Evolutionary conservation across 2,329 filamentous ascomycete genomes (phyloP).

Genomic region (Sclerotinia trifoliorum): DNA sequence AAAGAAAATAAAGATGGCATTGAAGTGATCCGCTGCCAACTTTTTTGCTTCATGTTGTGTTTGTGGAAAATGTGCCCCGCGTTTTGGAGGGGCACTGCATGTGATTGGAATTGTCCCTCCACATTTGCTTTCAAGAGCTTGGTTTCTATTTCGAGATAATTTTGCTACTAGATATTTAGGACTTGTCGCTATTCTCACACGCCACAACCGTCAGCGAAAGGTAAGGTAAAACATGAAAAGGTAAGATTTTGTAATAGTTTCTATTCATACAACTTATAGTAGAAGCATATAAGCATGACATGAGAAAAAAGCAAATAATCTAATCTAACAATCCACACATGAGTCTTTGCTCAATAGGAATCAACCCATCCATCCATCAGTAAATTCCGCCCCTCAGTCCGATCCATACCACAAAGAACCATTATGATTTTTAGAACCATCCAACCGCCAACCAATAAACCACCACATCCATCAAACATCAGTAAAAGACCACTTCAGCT

Average conservation of each 20-base stretch:
- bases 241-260: background rate
- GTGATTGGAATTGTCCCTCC: background rate
- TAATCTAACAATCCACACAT: background rate
- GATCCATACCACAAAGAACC: background rate
- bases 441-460: background rate
- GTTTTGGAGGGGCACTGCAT: constrained; percentile 12
- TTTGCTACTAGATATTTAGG: background rate
- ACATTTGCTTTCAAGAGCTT: background rate
- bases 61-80: constrained; percentile 2
- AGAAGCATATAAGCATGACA: background rate
- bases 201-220: background rate
- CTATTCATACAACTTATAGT: constrained; percentile 11
- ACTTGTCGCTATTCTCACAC: background rate
- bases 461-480: background rate
- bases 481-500: background rate
- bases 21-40: constrained; percentile 6
- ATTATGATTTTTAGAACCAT: background rate
- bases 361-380: background rate
- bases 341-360: background rate
- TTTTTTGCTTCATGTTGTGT: background rate
- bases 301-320: background rate
- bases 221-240: background rate
- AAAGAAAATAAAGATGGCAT: background rate
- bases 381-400: background rate
- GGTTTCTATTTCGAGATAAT: background rate